A percentile compares a stretch with the other conserved stretches of the same genome.
Conservation (phyloP, 2,329 filamentous ascomycete species). For the Diaporthe nobilis region DNA sequence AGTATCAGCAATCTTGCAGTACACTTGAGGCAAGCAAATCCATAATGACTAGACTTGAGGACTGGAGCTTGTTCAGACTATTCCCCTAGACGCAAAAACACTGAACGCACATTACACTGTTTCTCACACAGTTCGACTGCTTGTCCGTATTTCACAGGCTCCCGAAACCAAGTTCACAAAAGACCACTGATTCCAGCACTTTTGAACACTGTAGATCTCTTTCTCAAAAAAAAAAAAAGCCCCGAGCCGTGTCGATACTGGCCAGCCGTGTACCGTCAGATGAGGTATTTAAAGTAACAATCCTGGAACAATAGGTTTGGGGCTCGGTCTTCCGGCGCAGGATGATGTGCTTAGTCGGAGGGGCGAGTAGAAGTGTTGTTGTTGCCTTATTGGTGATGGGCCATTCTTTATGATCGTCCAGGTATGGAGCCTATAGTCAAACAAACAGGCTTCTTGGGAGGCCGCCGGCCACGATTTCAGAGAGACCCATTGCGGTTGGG, state of each 20-base stretch:
- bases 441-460: constrained; percentile 21
- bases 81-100: constrained; percentile 1
- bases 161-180: constrained; percentile 4
- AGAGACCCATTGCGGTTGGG: constrained; percentile 21
- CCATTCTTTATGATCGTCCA: constrained; percentile 22
- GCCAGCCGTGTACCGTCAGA: constrained; percentile 28
- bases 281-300: constrained; percentile 5
- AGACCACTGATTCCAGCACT: constrained; percentile 18
- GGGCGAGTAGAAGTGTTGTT: not conserved
- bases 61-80: not conserved
- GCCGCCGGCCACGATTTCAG: constrained; percentile 28
- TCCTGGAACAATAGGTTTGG: not conserved
- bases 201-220: constrained; percentile 5
- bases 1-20: not conserved
- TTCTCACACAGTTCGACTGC: not conserved
- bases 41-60: not conserved
- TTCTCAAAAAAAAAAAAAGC: not conserved
- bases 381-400: constrained; percentile 22
- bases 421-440: constrained; percentile 6
- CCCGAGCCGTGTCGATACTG: constrained; percentile 15
- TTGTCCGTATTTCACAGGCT: not conserved
- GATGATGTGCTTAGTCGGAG: constrained; percentile 7
- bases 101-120: constrained; percentile 23
- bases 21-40: constrained; percentile 2
- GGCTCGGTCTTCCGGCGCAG: constrained; percentile 14